Percentiles rank a stretch among this genome's conserved stretches.
These are phyloP conservation scores for Houttuynia cordata DNA, from an alignment of 164 flowering plant genomes.

Conservation along the genomic window DNA sequence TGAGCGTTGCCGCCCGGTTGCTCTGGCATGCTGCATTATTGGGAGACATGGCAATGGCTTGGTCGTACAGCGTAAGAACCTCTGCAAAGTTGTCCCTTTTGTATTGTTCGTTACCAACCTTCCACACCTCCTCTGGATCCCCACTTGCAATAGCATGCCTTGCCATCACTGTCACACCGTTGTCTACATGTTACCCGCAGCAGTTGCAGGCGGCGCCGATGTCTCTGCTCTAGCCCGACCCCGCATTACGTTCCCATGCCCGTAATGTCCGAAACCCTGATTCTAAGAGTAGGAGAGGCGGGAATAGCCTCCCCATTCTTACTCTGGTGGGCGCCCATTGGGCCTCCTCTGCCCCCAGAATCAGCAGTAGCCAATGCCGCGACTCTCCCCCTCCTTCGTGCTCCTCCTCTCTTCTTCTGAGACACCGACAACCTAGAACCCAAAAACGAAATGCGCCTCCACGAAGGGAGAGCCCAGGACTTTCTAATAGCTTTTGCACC, in stretches of 20 bases:
- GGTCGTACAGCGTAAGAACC: constrained; percentile 68
- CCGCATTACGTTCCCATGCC: constrained; percentile 85
- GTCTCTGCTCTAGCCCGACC: constrained; percentile 15
- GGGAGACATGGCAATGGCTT: constrained; percentile 67
- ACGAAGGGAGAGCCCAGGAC: background rate
- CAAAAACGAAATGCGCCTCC: background rate
- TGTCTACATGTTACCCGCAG: constrained; percentile 12
- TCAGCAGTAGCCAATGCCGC: background rate
- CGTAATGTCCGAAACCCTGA: constrained; percentile 71
- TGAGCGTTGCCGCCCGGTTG: constrained; percentile 77
- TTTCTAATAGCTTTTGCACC: background rate
- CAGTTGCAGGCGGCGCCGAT: constrained; percentile 2
- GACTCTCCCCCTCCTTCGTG: constrained; percentile 1
- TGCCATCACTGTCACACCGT: constrained; percentile 13
- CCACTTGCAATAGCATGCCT: constrained; percentile 19
- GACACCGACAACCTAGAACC: background rate
- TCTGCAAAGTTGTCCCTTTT: constrained; percentile 62
- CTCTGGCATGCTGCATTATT: constrained; percentile 64
- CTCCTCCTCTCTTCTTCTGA: background rate
- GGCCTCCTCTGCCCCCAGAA: constrained; percentile 2
- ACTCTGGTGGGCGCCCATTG: background rate
- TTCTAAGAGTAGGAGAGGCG: too few relatives aligned
- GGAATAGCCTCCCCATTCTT: background rate
- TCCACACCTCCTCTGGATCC: constrained; percentile 68
- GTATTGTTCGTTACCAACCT: constrained; percentile 71